Base-by-base conservation (phyloP, 495 filamentous ascomycete genomes). In the Bacidia rubella region DNA sequence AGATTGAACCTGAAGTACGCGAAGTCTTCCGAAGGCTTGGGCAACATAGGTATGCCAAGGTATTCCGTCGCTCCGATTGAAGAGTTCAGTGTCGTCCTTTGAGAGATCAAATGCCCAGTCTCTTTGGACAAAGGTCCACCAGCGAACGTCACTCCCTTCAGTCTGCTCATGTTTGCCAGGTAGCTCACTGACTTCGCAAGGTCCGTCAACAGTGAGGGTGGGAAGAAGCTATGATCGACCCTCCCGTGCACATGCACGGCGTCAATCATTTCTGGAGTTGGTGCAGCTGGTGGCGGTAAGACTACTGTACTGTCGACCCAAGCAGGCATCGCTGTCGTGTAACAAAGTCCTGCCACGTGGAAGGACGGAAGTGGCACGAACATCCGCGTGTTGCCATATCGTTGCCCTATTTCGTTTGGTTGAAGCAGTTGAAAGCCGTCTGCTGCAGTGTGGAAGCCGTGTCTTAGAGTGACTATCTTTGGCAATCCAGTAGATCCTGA, bases 401-500 rank as follows among this genome's bases (percentile, higher is more conserved):
- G 5, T 5, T 35, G 7, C 29, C 7, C 29, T 5, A 35, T 35
- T 5, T 5, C 5, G 29, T 5, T 7, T 5, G 29, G 5, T 5
- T 5, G 29, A 15, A 15, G 7, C 7, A 35, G 29, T 35, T 35
- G 29, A 15, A 35, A 35, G 9, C 64, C 51, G 48, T 81, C 78
- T 0, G 64, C 40, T 0, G 72, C 61, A 5, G 66, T 67, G 3
- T 77, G 12, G 54, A 70, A 71, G 22, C 73, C 76, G 5, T 78
- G 67, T 1, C 62, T 69, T 21, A 68, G 59, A 7, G 68, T 55
- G 3, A 83, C 66, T 1, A 74, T 74, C 60, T 81, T 82, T 0
- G 79, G 69, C 51, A 66, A 52, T 61, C 68, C 80, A 2, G 79
- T 81, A 35, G 75, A 76, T 17, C 80, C 80, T 17, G 77, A 80